Conservation (phyloP, 1,139 yeast species). For the Debaryomycetaceae sp. region DNA sequence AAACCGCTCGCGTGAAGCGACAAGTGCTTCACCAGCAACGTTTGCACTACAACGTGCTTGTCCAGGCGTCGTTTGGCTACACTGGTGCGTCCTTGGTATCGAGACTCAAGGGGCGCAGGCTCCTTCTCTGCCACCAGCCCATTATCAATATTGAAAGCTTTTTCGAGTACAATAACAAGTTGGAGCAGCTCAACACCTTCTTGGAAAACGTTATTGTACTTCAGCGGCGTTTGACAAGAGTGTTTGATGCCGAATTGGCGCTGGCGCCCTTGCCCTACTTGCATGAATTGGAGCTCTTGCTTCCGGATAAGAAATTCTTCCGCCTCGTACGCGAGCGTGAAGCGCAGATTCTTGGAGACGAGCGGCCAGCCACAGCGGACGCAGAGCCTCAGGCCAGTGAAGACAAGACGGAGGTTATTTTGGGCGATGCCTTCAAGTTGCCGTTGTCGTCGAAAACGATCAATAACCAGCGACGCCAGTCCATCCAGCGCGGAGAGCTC, state of each 20-base stretch:
- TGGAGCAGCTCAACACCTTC: constrained; percentile 33
- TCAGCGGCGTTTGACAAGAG: constrained; percentile 24
- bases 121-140: constrained; percentile 25
- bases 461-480: constrained; percentile 30
- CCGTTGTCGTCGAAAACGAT: constrained; percentile 42
- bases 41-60: constrained; percentile 22
- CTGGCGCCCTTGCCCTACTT: constrained; percentile 31
- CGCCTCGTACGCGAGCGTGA: constrained; percentile 35
- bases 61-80: constrained; percentile 21
- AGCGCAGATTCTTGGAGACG: constrained; percentile 21
- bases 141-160: constrained; percentile 27
- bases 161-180: constrained; percentile 21
- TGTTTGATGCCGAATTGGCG: constrained; percentile 18
- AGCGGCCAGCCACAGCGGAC: constrained; percentile 9
- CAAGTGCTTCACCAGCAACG: constrained; percentile 26
- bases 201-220: constrained; percentile 35
- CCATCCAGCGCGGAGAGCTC: constrained; percentile 2
- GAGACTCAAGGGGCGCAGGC: constrained; percentile 9
- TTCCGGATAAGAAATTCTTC: constrained; percentile 35
- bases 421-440: constrained; percentile 33
- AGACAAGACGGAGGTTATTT: constrained; percentile 31
- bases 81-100: constrained; percentile 2
- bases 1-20: constrained; percentile 23
- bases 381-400: constrained; percentile 11
- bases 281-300: constrained; percentile 20